These are phyloP conservation scores for Trichosporon sp. DNA, from an alignment of 1,284 basidiomycete genomes.

Conservation along the genomic window DNA sequence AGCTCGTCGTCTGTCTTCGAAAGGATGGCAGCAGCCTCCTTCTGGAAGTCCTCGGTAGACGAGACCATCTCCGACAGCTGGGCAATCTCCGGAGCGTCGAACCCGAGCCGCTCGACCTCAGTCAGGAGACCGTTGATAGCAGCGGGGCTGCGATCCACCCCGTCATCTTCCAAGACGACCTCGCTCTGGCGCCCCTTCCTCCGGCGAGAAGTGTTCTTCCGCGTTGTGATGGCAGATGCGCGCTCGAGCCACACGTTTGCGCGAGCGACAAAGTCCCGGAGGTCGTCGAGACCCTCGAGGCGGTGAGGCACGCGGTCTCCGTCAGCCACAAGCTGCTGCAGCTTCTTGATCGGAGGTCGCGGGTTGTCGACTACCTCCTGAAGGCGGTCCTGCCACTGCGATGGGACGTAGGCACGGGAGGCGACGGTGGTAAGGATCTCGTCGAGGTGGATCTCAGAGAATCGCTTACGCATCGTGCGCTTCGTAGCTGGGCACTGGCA, in stretches of 20 bases:
- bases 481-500: slow-evolving; percentile 69
- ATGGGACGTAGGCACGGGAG: slow-evolving; percentile 73
- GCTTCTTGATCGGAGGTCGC: slow-evolving; percentile 71
- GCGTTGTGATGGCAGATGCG: slow-evolving; percentile 41
- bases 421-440: slow-evolving; percentile 69
- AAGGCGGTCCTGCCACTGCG: slow-evolving; percentile 74
- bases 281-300: slow-evolving; percentile 69
- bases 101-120: slow-evolving; percentile 48
- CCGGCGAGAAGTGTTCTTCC: slow-evolving; percentile 46
- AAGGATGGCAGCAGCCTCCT: slow-evolving; percentile 44
- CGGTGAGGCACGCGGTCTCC: slow-evolving; percentile 79
- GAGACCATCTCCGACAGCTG: slow-evolving; percentile 47
- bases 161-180: slow-evolving; percentile 36
- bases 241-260: slow-evolving; percentile 76
- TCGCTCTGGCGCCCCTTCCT: slow-evolving; percentile 41
- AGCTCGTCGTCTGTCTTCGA: slow-evolving; percentile 42
- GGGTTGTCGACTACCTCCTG: slow-evolving; percentile 69
- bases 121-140: slow-evolving; percentile 41
- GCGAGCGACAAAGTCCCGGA: slow-evolving; percentile 75
- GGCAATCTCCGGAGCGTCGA: slow-evolving; percentile 53
- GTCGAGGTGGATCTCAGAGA: slow-evolving; percentile 75
- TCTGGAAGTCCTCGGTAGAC: slow-evolving; percentile 45
- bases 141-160: slow-evolving; percentile 42
- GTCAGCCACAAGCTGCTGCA: slow-evolving; percentile 77
- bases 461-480: slow-evolving; percentile 73